Base-by-base conservation (phyloP, 495 filamentous ascomycete genomes). In the Cercophora scortea region DNA sequence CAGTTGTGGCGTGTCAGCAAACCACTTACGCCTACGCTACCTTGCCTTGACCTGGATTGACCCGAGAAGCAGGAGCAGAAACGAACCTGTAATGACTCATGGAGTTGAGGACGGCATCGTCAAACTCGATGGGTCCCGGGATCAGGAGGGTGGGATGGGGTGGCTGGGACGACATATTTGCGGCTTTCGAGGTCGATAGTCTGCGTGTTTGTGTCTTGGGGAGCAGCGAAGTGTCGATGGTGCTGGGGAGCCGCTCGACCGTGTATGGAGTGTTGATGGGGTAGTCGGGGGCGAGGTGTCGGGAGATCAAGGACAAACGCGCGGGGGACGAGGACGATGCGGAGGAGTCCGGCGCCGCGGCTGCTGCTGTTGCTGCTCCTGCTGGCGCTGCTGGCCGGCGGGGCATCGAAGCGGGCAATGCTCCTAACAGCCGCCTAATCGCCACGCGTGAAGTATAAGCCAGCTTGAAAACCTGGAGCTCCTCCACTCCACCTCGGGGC, bases 81-180 rank as follows among this genome's bases (percentile, higher is more conserved):
- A 36, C 41, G 17, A 32, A 95, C 91, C 90, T 92, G 75, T 86
- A 95, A 72, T 97, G 93, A 67, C 86, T 80, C 93, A 97, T 97
- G 51, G 90, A 88, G 67, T 89, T 78, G 43, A 98, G 82, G 47
- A 98, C 93, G 42, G 84, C 90, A 88, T 98, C 93, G 67, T 96
- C 93, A 63, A 97, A 97, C 72, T 98, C 93, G 66, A 98, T 93
- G 65, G 93, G 93, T 32, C 93, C 93, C 19, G 93, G 93, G 63
- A 98, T 96, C 61, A 98, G 80, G 64, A 96, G 71, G 38, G 90
- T 80, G 52, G 88, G 81, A 67, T 96, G 90, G 47, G 81, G 74
- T 42, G 88, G 71, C 76, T 95, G 90, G 51, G 71, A 74, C 45
- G 88, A 91, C 88, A 93, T 91, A 39, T 73, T 85, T 68, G 64